phyloP scores from a whole-genome alignment of 2,329 filamentous ascomycete species.

The Stachybotrys chartarum region DNA sequence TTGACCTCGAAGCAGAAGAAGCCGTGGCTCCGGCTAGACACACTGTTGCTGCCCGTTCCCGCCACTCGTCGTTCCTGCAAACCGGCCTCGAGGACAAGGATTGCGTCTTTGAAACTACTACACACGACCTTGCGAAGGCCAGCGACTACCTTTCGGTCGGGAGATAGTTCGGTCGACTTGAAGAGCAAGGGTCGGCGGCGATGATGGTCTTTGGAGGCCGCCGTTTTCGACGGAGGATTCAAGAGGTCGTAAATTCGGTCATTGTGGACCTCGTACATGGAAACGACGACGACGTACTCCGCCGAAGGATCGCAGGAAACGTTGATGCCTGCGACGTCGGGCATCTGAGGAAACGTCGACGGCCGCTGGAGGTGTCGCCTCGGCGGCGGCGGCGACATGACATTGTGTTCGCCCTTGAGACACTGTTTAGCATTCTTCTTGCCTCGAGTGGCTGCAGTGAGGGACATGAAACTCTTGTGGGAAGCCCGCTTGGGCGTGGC shows the following conservation, averaged over 20 bases:
- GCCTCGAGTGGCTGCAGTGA: conserved; percentile 36
- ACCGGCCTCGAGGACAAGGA: conserved; percentile 85
- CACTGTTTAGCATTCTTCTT: conserved; percentile 41
- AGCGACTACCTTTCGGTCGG: conserved; percentile 89
- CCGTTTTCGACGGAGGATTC: conserved; percentile 52
- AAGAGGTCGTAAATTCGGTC: conserved; percentile 95
- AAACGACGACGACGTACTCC: conserved; percentile 83
- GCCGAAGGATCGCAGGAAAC: conserved; percentile 53
- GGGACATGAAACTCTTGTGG: conserved; percentile 29
- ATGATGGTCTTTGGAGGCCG: conserved; percentile 58
- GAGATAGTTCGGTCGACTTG: conserved; percentile 82
- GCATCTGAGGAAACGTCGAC: conserved; percentile 63
- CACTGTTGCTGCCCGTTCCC: conserved; percentile 88
- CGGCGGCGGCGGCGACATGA: conserved; percentile 42
- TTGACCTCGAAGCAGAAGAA: conserved; percentile 96
- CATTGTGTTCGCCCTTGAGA: conserved; percentile 42
- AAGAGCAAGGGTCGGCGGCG: conserved; percentile 79
- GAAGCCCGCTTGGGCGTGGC: conserved; percentile 25
- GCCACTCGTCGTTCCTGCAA: conserved; percentile 80
- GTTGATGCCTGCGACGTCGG: conserved; percentile 64
- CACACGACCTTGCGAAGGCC: conserved; percentile 89
- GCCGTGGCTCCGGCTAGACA: conserved; percentile 85
- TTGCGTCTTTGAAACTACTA: conserved; percentile 70
- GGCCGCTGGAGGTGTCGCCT: conserved; percentile 61
- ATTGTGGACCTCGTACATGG: conserved; percentile 99